These are phyloP conservation scores for Paulownia fortunei DNA, from an alignment of 257 asterid species.

Conservation along the genomic window DNA sequence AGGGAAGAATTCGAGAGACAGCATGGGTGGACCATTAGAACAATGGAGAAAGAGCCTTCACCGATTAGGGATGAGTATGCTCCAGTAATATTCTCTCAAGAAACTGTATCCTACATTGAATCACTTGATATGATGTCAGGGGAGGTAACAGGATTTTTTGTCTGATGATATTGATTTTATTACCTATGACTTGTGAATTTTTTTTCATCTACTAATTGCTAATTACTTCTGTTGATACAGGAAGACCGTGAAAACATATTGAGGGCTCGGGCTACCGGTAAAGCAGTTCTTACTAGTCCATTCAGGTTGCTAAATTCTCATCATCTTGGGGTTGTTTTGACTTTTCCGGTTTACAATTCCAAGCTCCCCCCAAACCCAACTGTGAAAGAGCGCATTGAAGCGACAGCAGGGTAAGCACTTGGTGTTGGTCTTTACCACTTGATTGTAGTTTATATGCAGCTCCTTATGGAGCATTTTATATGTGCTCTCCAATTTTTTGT, in stretches of 20 bases:
- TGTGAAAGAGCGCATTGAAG: slow-evolving; percentile 65
- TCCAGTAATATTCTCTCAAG: slow-evolving; percentile 90
- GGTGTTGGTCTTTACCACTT: not conserved
- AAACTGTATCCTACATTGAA: slow-evolving; percentile 83
- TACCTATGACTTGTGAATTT: not conserved
- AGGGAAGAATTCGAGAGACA: slow-evolving; percentile 78
- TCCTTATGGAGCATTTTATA: not conserved
- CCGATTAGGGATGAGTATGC: slow-evolving; percentile 89
- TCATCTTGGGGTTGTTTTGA: slow-evolving; percentile 94
- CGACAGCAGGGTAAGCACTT: slow-evolving; percentile 80
- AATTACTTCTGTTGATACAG: slow-evolving; percentile 45
- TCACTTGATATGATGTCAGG: slow-evolving; percentile 98
- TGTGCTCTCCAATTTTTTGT: not conserved
- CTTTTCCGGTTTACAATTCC: slow-evolving; percentile 85
- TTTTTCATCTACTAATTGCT: slow-evolving; percentile 23
- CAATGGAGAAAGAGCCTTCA: slow-evolving; percentile 86
- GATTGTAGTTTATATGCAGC: slow-evolving; percentile 1
- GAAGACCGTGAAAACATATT: slow-evolving; percentile 94
- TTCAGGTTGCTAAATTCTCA: slow-evolving; percentile 80
- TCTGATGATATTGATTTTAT: not conserved
- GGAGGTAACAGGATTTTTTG: slow-evolving; percentile 56
- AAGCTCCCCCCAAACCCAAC: slow-evolving; percentile 72
- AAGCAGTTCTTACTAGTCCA: slow-evolving; percentile 94
- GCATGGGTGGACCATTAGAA: slow-evolving; percentile 87
- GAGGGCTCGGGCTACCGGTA: slow-evolving; percentile 91